Base-by-base conservation (phyloP, 2,329 filamentous ascomycete species). In the Colletotrichum falcatum region DNA sequence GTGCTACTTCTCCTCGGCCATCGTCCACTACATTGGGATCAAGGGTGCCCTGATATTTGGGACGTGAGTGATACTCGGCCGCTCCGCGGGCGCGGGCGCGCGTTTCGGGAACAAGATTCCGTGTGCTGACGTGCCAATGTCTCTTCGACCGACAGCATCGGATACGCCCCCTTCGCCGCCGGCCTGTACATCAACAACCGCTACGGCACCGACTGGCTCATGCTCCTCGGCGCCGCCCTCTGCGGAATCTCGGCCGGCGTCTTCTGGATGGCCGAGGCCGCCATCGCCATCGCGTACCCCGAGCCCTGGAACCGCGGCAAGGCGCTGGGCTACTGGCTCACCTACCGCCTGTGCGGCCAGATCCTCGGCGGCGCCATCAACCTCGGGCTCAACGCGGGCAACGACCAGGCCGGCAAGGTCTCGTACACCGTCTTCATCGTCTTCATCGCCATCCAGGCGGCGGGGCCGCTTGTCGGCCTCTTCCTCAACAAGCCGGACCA, bases 241-340 rank as follows among this genome's bases (percentile, higher is more conserved):
- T 94, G 91, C 72, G 91, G 91, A 23, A 84, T 93, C 39, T 90
- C 89, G 0, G 91, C 92, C 0, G 92, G 92, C 0, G 83, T 94
- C 0, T 94, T 94, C 79, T 94, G 92, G 92, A 90, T 90, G 84
- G 88, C 91, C 0, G 92, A 94, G 79, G 90, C 90, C 0, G 91
- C 92, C 0, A 92, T 94, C 66, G 91, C 91, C 0, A 87, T 94
- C 26, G 85, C 89, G 0, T 94, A 94, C 73, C 91, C 91, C 0
- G 91, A 94, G 74, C 90, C 91, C 0, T 89, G 88, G 76, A 92
- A 92, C 58, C 86, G 88, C 63, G 90, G 90, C 0, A 86, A 86
- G 20, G 88, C 89, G 23, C 81, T 94, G 0, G 91, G 90, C 0
- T 90, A 91, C 75, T 94, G 92, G 92, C 83, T 93, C 5, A 84